Evolutionary conservation across 805 yeast species (phyloP).

Genomic region (Metschnikowia corniflorae): DNA sequence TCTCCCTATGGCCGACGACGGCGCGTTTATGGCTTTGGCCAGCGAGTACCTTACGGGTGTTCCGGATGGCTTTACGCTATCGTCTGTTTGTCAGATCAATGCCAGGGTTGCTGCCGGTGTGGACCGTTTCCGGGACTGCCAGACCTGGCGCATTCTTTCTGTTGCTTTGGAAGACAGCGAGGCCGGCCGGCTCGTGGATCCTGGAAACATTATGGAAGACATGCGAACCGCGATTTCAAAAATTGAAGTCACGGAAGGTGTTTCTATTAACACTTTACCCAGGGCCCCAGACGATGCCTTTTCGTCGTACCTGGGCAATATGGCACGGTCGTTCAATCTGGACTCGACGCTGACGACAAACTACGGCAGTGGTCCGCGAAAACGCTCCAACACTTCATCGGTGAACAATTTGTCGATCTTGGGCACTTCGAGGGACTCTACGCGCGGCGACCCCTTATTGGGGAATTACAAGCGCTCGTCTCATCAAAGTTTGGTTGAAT

Average conservation of each 20-base stretch:
- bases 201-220: not conserved
- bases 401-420: constrained; percentile 10
- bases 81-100: constrained; percentile 56
- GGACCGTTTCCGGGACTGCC: constrained; percentile 51
- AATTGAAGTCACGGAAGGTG: not conserved
- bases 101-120: constrained; percentile 54
- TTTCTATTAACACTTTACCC: not conserved
- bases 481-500: constrained; percentile 2
- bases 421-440: constrained; percentile 15
- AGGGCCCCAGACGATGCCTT: constrained; percentile 12
- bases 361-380: constrained; percentile 25
- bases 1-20: constrained; percentile 39
- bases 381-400: constrained; percentile 12
- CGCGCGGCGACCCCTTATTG: constrained; percentile 1
- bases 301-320: constrained; percentile 37
- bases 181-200: constrained; percentile 10
- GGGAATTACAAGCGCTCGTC: not conserved
- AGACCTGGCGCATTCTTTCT: constrained; percentile 58
- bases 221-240: not conserved
- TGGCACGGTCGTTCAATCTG: constrained; percentile 41
- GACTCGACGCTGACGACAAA: constrained; percentile 40
- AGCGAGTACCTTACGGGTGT: constrained; percentile 45
- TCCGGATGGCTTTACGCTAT: constrained; percentile 47
- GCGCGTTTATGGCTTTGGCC: constrained; percentile 46
- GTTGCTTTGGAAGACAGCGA: constrained; percentile 43